These are phyloP conservation scores for Scalesia atractyloides DNA, from an alignment of 129 eudicot genomes.

Conservation along the genomic window DNA sequence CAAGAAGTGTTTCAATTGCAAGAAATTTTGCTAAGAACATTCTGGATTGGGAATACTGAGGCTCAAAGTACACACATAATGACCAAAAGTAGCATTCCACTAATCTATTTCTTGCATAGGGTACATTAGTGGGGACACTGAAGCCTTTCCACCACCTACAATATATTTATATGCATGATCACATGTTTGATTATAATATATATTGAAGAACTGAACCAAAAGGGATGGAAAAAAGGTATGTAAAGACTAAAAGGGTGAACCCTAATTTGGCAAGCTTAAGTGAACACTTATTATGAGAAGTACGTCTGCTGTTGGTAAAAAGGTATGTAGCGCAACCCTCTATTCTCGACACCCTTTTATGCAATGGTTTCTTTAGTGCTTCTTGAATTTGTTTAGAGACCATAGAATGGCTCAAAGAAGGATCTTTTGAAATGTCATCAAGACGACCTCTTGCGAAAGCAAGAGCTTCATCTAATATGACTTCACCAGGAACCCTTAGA, in stretches of 20 bases:
- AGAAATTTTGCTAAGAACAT: slow-evolving; percentile 1
- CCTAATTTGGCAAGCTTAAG: slow-evolving; percentile 10
- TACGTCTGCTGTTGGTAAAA: slow-evolving; percentile 30
- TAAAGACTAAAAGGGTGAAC: too few relatives aligned
- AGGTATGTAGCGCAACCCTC: slow-evolving; percentile 36
- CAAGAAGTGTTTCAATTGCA: slow-evolving; percentile 4
- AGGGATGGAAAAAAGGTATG: too few relatives aligned
- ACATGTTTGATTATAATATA: neutral
- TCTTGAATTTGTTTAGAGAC: slow-evolving; percentile 26
- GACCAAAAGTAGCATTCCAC: slow-evolving; percentile 6
- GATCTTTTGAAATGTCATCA: slow-evolving; percentile 11
- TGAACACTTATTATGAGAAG: neutral
- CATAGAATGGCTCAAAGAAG: neutral
- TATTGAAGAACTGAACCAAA: too few relatives aligned
- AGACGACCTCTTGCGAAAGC: slow-evolving; percentile 15
- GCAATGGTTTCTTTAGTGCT: slow-evolving; percentile 32
- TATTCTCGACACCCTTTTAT: slow-evolving; percentile 30
- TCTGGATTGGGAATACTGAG: slow-evolving; percentile 4
- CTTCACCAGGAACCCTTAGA: slow-evolving; percentile 33
- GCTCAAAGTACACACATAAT: neutral
- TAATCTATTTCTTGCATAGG: slow-evolving; percentile 1
- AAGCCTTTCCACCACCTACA: slow-evolving; percentile 14
- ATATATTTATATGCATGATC: neutral
- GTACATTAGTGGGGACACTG: neutral
- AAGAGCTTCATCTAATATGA: slow-evolving; percentile 37